These are phyloP conservation scores for Pichia membranifaciens DNA, from an alignment of 805 yeast species.

Conservation along the genomic window DNA sequence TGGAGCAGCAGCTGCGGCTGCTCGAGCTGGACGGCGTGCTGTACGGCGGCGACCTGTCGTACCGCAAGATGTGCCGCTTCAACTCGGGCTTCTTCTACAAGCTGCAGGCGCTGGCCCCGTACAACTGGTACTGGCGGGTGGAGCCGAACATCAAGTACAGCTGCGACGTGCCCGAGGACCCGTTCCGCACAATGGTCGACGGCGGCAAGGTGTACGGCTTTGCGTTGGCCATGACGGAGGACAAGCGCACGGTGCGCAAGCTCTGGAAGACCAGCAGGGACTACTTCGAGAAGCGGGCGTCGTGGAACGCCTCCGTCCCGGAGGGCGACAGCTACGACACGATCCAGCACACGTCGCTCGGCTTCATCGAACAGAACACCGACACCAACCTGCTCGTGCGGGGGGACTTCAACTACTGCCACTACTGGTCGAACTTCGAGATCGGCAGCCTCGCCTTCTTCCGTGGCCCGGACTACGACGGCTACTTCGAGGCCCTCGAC, in stretches of 20 bases:
- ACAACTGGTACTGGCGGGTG: slow-evolving; percentile 55
- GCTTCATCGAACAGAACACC: slow-evolving; percentile 40
- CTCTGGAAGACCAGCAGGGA: slow-evolving; percentile 43
- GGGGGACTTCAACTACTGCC: slow-evolving; percentile 46
- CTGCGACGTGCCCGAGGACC: slow-evolving; percentile 46
- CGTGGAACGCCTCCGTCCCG: slow-evolving; percentile 9
- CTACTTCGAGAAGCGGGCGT: slow-evolving; percentile 30
- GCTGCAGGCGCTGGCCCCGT: slow-evolving; percentile 38
- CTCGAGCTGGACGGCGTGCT: slow-evolving; percentile 33
- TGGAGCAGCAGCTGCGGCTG: slow-evolving; percentile 25
- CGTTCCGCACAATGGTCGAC: slow-evolving; percentile 44
- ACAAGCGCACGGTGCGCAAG: slow-evolving; percentile 40
- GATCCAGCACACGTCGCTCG: slow-evolving; percentile 34
- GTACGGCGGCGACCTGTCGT: slow-evolving; percentile 56
- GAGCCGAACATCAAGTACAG: slow-evolving; percentile 46
- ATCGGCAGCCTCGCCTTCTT: slow-evolving; percentile 55
- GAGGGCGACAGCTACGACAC: slow-evolving; percentile 19
- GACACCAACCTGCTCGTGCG: slow-evolving; percentile 38
- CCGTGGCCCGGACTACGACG: slow-evolving; percentile 47
- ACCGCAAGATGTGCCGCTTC: slow-evolving; percentile 63
- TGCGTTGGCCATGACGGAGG: slow-evolving; percentile 45
- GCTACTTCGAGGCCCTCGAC: slow-evolving; percentile 53
- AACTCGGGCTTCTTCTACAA: slow-evolving; percentile 49
- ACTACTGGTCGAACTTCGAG: slow-evolving; percentile 66
- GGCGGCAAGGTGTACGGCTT: slow-evolving; percentile 44